Evolutionary conservation across 202 grass and related monocot genomes (phyloP), one percentile per base, ranked within the genome.

Genomic region (Eragrostis tef): DNA sequence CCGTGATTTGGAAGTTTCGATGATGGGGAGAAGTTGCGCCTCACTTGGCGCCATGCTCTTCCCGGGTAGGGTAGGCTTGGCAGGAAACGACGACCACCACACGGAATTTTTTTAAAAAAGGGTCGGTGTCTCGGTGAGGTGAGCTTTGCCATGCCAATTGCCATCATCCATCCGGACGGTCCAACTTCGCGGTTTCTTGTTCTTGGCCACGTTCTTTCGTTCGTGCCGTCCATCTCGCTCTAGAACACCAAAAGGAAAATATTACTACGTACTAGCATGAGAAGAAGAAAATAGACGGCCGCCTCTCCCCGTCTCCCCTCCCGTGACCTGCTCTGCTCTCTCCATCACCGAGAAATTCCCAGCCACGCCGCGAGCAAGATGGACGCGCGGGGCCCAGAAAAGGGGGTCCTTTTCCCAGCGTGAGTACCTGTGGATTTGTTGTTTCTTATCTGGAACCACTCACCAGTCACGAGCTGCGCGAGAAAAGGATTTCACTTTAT

Each of bases 131-230:
- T 27, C 26, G 44, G 1, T 6, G 14, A 39, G 34, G 34, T 39
- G 34, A 39, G 34, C 34, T 39, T 31, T 39, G 34, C n/a, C n/a
- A n/a, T n/a, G n/a, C n/a, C n/a, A n/a, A n/a, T n/a, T n/a, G n/a
- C 34, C 34, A 5, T 39, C 34, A 39, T 39, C 5, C 34, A 39
- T 39, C 20, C 19, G 34, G 43, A 1, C 9, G 31, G 17, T 43
- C 41, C 48, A 26, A 7, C 21, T 4, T 19, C 52, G 31, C 16
- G 39, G n/a, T 57, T 47, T 22, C 52, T 15, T 27, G 69, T 47
- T 22, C 52, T 15, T 45, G 69, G 20, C 11, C 71, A 46, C 60
- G 44, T 75, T 27, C 74, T 44, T 63, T 76, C 39, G 60, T 13
- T 34, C 26, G 26, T 31, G 29, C 27, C 26, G 12, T 63, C 61